A percentile compares a stretch with the other conserved stretches of the same genome.
Evolutionary conservation across 345 rosid genomes (phyloP).

Genomic region (Salix caprea): DNA sequence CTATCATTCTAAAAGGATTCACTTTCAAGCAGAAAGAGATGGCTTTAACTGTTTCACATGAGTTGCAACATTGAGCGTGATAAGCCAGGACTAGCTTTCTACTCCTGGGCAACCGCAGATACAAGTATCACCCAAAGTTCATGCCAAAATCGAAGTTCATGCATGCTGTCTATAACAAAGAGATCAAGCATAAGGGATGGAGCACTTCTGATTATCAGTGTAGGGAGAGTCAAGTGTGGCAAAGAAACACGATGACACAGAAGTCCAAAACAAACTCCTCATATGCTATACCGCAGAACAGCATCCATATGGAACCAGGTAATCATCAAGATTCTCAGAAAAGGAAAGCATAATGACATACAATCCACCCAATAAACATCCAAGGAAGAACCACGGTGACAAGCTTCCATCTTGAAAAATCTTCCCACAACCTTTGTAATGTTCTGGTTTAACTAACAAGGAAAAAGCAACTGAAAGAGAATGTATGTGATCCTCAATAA

Average conservation of each 20-base stretch:
- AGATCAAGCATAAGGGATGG: conserved; percentile 6
- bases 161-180: conserved; percentile 1
- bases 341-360: neutral
- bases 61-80: neutral
- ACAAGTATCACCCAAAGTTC: conserved; percentile 3
- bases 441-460: neutral
- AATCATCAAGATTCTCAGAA: conserved; percentile 5
- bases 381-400: conserved; percentile 4
- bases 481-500: conserved; percentile 17
- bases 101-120: neutral
- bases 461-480: conserved; percentile 12
- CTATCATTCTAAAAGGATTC: neutral
- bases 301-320: conserved; percentile 10
- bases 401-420: conserved; percentile 15
- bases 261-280: conserved; percentile 1
- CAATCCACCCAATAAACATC: conserved; percentile 7
- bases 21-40: conserved; percentile 17
- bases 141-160: neutral
- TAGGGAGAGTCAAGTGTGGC: conserved; percentile 14
- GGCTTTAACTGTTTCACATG: neutral
- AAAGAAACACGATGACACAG: conserved; percentile 7
- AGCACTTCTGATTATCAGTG: conserved; percentile 6
- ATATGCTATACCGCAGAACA: neutral
- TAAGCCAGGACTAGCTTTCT: neutral
- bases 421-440: neutral